Conservation (phyloP, 345 rosid genomes). For the Eucalyptus cloeziana region DNA sequence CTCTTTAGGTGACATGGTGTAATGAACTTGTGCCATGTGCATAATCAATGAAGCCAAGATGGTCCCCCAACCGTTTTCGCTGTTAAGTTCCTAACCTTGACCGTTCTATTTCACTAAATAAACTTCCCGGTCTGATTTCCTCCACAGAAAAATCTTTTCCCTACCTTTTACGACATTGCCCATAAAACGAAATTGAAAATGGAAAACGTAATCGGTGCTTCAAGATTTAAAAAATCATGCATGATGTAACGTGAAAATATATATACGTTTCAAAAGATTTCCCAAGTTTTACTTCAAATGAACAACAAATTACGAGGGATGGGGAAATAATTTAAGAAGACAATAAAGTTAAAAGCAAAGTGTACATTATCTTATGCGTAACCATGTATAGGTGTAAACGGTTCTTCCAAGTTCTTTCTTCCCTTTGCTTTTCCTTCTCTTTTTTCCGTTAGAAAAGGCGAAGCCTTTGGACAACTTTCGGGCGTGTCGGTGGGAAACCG, state of each 20-base stretch:
- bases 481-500: not conserved
- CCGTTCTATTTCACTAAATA: not conserved
- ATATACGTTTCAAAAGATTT: not conserved
- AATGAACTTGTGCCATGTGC: not conserved
- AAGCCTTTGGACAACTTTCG: not conserved
- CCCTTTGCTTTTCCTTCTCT: not conserved
- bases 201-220: not conserved
- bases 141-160: not conserved
- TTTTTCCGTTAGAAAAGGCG: not conserved
- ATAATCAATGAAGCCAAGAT: not conserved
- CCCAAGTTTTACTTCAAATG: not conserved
- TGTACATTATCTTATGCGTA: not conserved
- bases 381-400: not conserved
- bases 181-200: not conserved
- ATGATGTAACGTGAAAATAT: not conserved
- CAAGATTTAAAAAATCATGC: not conserved
- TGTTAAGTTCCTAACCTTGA: not conserved
- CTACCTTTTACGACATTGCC: not conserved
- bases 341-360: not conserved
- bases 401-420: not conserved
- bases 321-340: not conserved
- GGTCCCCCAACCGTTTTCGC: not conserved
- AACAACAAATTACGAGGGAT: not conserved
- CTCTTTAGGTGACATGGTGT: not conserved
- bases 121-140: not conserved